Percentiles rank a stretch among this genome's conserved stretches.
phyloP scores from a whole-genome alignment of 768 basidiomycete genomes.

The Cytidiella melzeri region DNA sequence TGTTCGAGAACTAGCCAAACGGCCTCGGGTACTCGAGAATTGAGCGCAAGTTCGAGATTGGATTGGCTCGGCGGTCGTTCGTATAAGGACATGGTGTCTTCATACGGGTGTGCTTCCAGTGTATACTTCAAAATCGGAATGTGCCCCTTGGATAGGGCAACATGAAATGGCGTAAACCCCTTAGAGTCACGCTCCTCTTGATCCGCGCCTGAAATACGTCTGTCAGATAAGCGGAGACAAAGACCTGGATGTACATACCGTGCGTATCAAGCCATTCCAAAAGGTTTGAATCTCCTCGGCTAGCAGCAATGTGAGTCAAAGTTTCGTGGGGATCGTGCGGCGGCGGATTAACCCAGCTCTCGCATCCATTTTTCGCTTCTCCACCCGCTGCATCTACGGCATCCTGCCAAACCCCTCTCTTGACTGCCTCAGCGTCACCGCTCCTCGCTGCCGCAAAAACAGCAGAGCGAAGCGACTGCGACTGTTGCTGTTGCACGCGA shows the following conservation, averaged over 20 bases:
- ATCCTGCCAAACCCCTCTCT: conserved; percentile 64
- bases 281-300: conserved; percentile 48
- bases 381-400: conserved; percentile 65
- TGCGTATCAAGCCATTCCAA: conserved; percentile 69
- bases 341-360: conserved; percentile 38
- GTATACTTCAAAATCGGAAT: conserved; percentile 51
- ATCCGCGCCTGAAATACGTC: conserved; percentile 50
- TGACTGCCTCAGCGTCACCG: conserved; percentile 47
- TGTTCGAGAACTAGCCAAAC: conserved; percentile 61
- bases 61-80: conserved; percentile 33
- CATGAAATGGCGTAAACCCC: conserved; percentile 60
- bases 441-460: conserved; percentile 62
- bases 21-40: conserved; percentile 56
- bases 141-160: conserved; percentile 50
- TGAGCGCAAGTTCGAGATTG: conserved; percentile 50
- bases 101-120: conserved; percentile 53
- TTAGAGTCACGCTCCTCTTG: conserved; percentile 59
- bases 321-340: conserved; percentile 60
- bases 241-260: conserved; percentile 38
- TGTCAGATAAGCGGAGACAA: conserved; percentile 8
- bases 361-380: conserved; percentile 54
- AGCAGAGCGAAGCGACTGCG: conserved; percentile 52
- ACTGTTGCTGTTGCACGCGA: conserved; percentile 38
- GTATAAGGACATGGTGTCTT: conserved; percentile 49
- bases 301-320: conserved; percentile 60